phyloP scores from a whole-genome alignment of 2,329 filamentous ascomycete species.

The Didymella lethalis region DNA sequence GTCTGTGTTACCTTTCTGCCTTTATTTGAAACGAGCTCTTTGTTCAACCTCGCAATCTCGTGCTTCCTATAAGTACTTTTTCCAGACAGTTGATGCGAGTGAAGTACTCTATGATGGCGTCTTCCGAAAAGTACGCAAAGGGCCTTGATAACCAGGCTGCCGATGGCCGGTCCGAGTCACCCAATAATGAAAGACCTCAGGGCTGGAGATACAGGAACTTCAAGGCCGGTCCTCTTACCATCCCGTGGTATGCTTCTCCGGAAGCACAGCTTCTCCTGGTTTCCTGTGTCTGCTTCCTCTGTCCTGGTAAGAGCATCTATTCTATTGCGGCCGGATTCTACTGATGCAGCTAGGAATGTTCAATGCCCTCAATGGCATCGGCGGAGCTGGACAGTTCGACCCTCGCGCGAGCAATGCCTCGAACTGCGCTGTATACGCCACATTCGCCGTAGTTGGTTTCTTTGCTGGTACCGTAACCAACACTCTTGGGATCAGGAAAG shows the following conservation, averaged over 20 bases:
- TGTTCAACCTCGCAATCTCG: not conserved
- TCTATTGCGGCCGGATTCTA: not conserved
- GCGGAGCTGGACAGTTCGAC: not conserved
- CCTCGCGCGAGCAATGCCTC: not conserved
- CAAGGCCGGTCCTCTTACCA: not conserved
- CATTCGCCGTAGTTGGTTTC: not conserved
- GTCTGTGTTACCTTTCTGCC: not conserved
- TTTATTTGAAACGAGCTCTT: not conserved
- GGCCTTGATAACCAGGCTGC: not conserved
- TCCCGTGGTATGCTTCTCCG: slow-evolving; percentile 1
- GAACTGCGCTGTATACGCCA: not conserved
- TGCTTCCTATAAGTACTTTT: not conserved
- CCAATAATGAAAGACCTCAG: not conserved
- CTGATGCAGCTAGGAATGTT: not conserved
- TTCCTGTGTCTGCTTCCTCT: not conserved
- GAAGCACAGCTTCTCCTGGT: slow-evolving; percentile 1
- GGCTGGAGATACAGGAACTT: not conserved
- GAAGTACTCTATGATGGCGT: not conserved
- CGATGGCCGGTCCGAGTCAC: not conserved
- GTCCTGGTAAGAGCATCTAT: not conserved
- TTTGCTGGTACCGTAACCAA: not conserved
- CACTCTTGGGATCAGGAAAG: not conserved
- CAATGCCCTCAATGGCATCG: not conserved
- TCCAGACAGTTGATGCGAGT: not conserved
- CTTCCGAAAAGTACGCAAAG: not conserved